A percentile compares a stretch with the other conserved stretches of the same genome.
These are phyloP conservation scores for Rubroboletus satanas DNA, from an alignment of 768 basidiomycete genomes.

Conservation along the genomic window DNA sequence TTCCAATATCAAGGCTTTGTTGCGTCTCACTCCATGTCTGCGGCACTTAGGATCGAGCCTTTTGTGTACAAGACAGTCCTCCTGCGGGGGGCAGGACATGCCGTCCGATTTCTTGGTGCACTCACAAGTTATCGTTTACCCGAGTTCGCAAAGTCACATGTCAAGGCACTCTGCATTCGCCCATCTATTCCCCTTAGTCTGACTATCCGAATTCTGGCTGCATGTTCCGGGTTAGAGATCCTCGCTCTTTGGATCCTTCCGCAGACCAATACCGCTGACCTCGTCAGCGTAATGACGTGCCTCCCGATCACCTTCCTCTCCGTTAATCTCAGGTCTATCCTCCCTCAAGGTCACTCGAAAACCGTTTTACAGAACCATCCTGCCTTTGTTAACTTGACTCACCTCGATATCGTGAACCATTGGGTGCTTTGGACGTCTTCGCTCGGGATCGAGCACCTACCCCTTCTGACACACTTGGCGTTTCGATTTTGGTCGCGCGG, in stretches of 20 bases:
- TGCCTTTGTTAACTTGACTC: conserved; percentile 11
- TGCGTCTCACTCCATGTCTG: background rate
- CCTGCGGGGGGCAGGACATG: conserved; percentile 7
- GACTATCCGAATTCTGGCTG: conserved; percentile 1
- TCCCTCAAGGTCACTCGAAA: background rate
- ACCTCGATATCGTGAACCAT: conserved; percentile 20
- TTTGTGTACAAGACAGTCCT: conserved; percentile 19
- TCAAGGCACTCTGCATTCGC: conserved; percentile 18
- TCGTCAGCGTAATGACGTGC: conserved; percentile 5
- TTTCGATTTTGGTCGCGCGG: conserved; percentile 18
- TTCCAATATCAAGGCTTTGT: background rate
- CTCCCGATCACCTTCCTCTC: conserved; percentile 18
- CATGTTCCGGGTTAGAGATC: conserved; percentile 9
- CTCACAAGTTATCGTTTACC: conserved; percentile 5
- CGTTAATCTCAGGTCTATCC: conserved; percentile 9
- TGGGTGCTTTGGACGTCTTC: conserved; percentile 20
- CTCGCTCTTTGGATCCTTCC: conserved; percentile 19
- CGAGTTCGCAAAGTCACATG: conserved; percentile 4
- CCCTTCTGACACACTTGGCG: conserved; percentile 9
- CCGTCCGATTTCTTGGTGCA: conserved; percentile 8
- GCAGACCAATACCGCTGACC: background rate
- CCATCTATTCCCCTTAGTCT: conserved; percentile 9
- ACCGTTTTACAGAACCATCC: conserved; percentile 5
- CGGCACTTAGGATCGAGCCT: conserved; percentile 16
- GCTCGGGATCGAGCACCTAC: conserved; percentile 14